Conservation (phyloP, 441 rosid species). For the Erysimum cheiri region DNA sequence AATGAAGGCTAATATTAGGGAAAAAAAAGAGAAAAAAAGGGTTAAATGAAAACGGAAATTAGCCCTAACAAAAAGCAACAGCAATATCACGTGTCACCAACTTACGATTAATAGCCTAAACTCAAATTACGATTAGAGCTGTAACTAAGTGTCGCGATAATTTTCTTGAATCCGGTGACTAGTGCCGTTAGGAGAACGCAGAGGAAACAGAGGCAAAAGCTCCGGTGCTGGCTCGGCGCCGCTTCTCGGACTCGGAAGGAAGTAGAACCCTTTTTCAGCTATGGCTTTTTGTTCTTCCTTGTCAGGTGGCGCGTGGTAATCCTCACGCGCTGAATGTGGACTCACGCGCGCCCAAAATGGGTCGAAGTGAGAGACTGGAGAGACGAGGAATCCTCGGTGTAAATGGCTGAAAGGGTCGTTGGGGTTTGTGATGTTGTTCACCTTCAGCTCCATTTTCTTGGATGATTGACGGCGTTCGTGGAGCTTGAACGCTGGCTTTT, state of each 20-base stretch:
- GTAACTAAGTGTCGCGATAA: slow-evolving; percentile 12
- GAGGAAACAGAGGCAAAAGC: slow-evolving; percentile 75
- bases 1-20: not conserved
- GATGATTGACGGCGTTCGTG: slow-evolving; percentile 73
- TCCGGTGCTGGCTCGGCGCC: slow-evolving; percentile 63
- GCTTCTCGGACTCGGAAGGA: slow-evolving; percentile 68
- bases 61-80: slow-evolving; percentile 44
- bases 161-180: slow-evolving; percentile 24
- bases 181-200: slow-evolving; percentile 56
- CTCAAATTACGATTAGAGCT: slow-evolving; percentile 19
- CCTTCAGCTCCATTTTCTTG: slow-evolving; percentile 71
- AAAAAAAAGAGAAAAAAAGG: not conserved
- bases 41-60: slow-evolving; percentile 20
- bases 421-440: slow-evolving; percentile 43
- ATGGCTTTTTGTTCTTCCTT: slow-evolving; percentile 59
- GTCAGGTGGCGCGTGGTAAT: slow-evolving; percentile 21
- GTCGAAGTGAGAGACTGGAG: slow-evolving; percentile 82
- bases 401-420: slow-evolving; percentile 39
- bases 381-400: slow-evolving; percentile 55
- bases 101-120: slow-evolving; percentile 27
- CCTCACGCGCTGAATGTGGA: slow-evolving; percentile 44
- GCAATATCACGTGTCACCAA: slow-evolving; percentile 22
- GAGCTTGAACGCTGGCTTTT: slow-evolving; percentile 67
- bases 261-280: slow-evolving; percentile 70
- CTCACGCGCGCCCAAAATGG: slow-evolving; percentile 54